Evolutionary conservation across 805 yeast genomes (phyloP).

Genomic region (Hanseniaspora osmophila): DNA sequence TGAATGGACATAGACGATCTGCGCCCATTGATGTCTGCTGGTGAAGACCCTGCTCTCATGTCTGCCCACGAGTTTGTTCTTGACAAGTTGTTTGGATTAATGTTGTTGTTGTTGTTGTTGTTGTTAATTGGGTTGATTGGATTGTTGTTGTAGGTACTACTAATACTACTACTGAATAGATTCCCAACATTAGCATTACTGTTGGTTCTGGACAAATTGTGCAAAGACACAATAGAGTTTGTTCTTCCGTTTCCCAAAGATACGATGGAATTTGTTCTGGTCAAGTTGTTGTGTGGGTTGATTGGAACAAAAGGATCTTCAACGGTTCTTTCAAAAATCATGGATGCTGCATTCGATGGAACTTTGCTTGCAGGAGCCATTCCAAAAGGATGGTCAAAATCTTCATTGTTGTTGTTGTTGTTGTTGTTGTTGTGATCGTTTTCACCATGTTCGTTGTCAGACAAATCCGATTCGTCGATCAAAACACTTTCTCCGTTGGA

Average conservation of each 20-base stretch:
- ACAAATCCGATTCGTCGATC: too few relatives aligned
- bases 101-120: too few relatives aligned
- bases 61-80: neutral
- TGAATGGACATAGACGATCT: conserved; percentile 13
- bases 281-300: conserved; percentile 2
- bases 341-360: conserved; percentile 19
- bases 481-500: neutral
- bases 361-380: neutral
- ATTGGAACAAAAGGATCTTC: conserved; percentile 33
- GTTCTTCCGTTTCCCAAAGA: conserved; percentile 12
- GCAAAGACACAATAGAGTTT: conserved; percentile 4
- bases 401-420: neutral
- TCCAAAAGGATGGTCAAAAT: neutral
- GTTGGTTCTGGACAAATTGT: neutral
- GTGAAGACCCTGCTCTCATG: neutral
- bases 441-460: neutral
- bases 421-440: neutral
- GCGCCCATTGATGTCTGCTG: conserved; percentile 7
- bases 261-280: conserved; percentile 15
- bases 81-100: neutral
- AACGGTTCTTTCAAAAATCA: conserved; percentile 54
- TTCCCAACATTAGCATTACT: neutral
- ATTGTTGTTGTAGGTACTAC: too few relatives aligned
- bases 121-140: too few relatives aligned
- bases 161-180: too few relatives aligned